These are phyloP conservation scores for Lathyrus oleraceus DNA, from an alignment of 306 rosid species.

Conservation along the genomic window DNA sequence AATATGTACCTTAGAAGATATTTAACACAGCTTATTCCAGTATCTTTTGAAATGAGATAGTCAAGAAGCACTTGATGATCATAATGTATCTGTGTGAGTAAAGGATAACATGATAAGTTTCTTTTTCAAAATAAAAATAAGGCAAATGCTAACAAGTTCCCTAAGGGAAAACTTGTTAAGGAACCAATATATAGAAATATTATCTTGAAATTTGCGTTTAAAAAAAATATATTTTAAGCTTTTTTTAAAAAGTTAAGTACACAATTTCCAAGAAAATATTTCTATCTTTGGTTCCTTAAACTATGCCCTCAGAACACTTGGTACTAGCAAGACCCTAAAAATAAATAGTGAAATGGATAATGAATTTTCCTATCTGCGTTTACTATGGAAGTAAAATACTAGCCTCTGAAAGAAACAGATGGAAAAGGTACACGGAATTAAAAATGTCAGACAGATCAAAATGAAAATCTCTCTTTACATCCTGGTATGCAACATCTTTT, in stretches of 20 bases:
- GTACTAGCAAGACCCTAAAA: not conserved
- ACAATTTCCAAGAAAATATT: too few species aligned
- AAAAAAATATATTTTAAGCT: too few species aligned
- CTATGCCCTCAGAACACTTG: too few species aligned
- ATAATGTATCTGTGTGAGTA: slow-evolving; percentile 73
- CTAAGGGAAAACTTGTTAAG: too few species aligned
- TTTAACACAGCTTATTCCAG: slow-evolving; percentile 80
- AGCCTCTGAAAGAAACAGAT: slow-evolving; percentile 79
- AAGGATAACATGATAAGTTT: slow-evolving; percentile 14
- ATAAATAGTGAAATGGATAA: slow-evolving; percentile 18
- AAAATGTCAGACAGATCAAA: slow-evolving; percentile 59
- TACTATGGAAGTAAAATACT: slow-evolving; percentile 27
- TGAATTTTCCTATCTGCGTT: slow-evolving; percentile 11
- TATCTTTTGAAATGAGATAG: slow-evolving; percentile 87
- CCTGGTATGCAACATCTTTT: slow-evolving; percentile 41
- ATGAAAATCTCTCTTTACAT: slow-evolving; percentile 49
- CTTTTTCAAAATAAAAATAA: not conserved
- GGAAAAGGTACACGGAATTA: slow-evolving; percentile 71
- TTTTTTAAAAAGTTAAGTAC: too few species aligned
- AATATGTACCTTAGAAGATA: slow-evolving; percentile 69
- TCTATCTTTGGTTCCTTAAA: too few species aligned
- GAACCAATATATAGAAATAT: too few species aligned
- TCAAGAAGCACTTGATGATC: slow-evolving; percentile 93
- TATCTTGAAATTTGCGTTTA: too few species aligned
- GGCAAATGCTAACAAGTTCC: too few species aligned